These are phyloP conservation scores for Volutella citrinella DNA, from an alignment of 2,329 filamentous ascomycete species.

Conservation along the genomic window DNA sequence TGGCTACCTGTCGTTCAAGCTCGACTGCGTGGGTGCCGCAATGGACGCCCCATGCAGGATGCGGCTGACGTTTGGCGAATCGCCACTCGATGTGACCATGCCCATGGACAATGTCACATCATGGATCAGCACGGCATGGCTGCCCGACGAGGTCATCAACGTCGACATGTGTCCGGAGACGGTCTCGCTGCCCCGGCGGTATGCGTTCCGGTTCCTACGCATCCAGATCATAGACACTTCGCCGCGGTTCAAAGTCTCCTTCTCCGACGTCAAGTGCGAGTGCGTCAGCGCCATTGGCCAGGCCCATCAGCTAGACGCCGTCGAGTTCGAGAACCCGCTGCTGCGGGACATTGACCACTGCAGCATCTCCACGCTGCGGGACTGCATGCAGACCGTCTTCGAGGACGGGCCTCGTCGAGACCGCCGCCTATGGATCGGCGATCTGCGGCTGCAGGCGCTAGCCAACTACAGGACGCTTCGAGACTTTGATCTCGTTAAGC, in stretches of 20 bases:
- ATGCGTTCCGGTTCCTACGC: conserved; percentile 33
- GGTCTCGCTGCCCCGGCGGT: conserved; percentile 27
- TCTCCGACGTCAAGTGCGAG: conserved; percentile 24
- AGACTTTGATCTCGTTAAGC: conserved; percentile 31
- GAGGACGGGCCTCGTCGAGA: conserved; percentile 37
- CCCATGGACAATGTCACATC: conserved; percentile 30
- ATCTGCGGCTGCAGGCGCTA: conserved; percentile 33
- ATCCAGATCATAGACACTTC: conserved; percentile 34
- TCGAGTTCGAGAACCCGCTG: conserved; percentile 15
- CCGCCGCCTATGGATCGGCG: conserved; percentile 35
- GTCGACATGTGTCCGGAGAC: conserved; percentile 30
- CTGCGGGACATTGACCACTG: conserved; percentile 27
- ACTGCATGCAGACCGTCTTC: conserved; percentile 38
- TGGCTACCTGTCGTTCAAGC: conserved; percentile 9
- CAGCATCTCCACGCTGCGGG: conserved; percentile 30
- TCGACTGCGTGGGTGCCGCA: conserved; percentile 4
- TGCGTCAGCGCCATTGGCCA: conserved; percentile 27
- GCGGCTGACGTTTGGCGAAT: conserved; percentile 34
- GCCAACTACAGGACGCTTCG: conserved; percentile 35
- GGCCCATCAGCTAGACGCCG: conserved; percentile 11
- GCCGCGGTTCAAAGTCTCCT: conserved; percentile 29
- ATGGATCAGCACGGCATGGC: conserved; percentile 36
- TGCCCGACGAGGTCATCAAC: conserved; percentile 35
- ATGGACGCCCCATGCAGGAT: conserved; percentile 34
- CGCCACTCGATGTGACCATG: conserved; percentile 34